A percentile compares a stretch with the other conserved stretches of the same genome.
Conservation (phyloP, 2,329 filamentous ascomycete genomes). For the Fusarium robinianum region DNA sequence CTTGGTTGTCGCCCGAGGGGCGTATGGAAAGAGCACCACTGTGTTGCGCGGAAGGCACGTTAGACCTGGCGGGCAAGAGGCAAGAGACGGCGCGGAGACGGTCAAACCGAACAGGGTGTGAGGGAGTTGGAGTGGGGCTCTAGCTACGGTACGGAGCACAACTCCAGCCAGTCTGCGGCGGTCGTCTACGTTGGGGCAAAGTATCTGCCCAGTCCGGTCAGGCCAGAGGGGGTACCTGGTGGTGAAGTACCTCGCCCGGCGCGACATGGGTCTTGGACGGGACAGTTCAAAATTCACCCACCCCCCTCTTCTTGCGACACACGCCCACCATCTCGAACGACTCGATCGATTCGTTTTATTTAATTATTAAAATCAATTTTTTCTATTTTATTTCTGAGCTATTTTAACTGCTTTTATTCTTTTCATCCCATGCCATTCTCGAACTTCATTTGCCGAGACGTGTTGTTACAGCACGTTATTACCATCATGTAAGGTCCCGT, state of each 20-base stretch:
- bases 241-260: conserved; percentile 16
- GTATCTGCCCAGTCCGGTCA: conserved; percentile 18
- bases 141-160: conserved; percentile 11
- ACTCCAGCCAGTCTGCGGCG: conserved; percentile 19
- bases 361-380: too few species aligned
- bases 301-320: too few species aligned
- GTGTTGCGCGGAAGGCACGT: conserved; percentile 3
- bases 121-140: conserved; percentile 28
- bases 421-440: neutral
- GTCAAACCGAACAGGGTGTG: conserved; percentile 19
- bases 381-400: too few species aligned
- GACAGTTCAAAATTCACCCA: too few species aligned
- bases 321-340: conserved; percentile 7
- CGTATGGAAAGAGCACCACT: too few species aligned
- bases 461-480: too few species aligned
- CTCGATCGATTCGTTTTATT: neutral
- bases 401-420: conserved; percentile 26
- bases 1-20: too few species aligned
- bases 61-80: neutral
- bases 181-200: conserved; percentile 21
- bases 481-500: too few species aligned
- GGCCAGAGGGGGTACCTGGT: conserved; percentile 25
- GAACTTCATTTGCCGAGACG: conserved; percentile 9
- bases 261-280: conserved; percentile 11
- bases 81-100: too few species aligned